phyloP scores from a whole-genome alignment of 1,284 basidiomycete species.

The Cryptococcus sp. region DNA sequence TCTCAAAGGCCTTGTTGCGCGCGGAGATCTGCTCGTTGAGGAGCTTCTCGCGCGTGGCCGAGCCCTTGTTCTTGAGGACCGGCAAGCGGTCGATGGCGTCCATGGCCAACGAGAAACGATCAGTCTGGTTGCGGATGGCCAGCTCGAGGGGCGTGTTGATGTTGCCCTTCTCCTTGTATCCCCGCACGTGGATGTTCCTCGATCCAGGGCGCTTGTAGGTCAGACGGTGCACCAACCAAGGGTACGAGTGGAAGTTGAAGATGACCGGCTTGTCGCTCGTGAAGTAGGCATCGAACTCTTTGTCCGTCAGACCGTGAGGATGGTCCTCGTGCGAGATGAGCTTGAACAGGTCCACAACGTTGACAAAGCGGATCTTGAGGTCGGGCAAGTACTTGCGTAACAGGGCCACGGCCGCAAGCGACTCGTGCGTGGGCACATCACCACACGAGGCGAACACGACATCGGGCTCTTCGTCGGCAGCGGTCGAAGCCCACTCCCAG shows the following conservation, averaged over 20 bases:
- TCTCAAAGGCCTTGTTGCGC: constrained; percentile 31
- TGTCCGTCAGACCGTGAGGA: constrained; percentile 70
- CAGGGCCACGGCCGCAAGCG: constrained; percentile 66
- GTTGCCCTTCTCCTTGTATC: constrained; percentile 45
- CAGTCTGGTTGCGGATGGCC: constrained; percentile 42
- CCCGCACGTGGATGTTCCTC: constrained; percentile 41
- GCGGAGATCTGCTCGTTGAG: constrained; percentile 34
- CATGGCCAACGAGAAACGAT: constrained; percentile 44
- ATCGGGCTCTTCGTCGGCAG: constrained; percentile 55
- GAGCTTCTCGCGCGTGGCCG: constrained; percentile 37
- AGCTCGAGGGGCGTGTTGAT: constrained; percentile 43
- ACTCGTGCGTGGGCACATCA: constrained; percentile 56
- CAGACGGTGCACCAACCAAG: constrained; percentile 42
- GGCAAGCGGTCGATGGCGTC: constrained; percentile 43
- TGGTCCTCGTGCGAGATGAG: constrained; percentile 67
- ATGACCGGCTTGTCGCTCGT: constrained; percentile 68
- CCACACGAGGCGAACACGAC: constrained; percentile 56
- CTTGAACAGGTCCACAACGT: constrained; percentile 74
- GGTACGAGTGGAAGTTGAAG: constrained; percentile 77
- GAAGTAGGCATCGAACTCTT: constrained; percentile 69
- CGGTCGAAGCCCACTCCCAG: constrained; percentile 55
- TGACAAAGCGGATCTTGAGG: constrained; percentile 76
- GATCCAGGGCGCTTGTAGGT: constrained; percentile 39
- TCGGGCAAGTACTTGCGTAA: constrained; percentile 68
- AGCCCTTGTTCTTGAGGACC: constrained; percentile 30